A percentile compares a stretch with the other conserved stretches of the same genome.
phyloP scores from a whole-genome alignment of 495 filamentous ascomycete species.

The Aspergillus haitiensis region DNA sequence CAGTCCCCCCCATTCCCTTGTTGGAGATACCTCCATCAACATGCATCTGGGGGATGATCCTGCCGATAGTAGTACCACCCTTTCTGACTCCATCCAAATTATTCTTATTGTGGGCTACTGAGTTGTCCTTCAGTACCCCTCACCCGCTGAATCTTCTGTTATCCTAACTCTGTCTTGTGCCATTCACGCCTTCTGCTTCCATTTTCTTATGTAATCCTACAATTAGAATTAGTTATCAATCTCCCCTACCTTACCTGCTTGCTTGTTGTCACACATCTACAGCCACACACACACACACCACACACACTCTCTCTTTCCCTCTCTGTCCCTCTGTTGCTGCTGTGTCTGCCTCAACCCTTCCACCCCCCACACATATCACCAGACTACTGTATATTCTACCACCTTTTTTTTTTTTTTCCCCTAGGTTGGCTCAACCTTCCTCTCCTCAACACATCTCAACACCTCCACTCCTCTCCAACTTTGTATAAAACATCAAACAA shows the following conservation, averaged over 20 bases:
- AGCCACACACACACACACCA: no score
- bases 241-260: not conserved
- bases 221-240: not conserved
- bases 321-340: conserved; percentile 2
- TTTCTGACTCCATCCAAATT: conserved; percentile 16
- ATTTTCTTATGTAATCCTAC: conserved; percentile 6
- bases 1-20: not conserved
- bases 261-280: not conserved
- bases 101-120: conserved; percentile 24
- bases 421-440: not conserved
- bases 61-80: conserved; percentile 17
- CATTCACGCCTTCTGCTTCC: conserved; percentile 3
- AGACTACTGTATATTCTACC: not conserved
- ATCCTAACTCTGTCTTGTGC: conserved; percentile 15
- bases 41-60: conserved; percentile 24
- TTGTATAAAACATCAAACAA: conserved; percentile 3
- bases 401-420: not conserved
- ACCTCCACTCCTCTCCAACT: not conserved
- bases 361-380: not conserved
- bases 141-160: conserved; percentile 10
- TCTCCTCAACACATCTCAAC: not conserved
- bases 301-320: not conserved
- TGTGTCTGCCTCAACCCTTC: not conserved
- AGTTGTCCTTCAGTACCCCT: conserved; percentile 25
- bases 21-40: conserved; percentile 18